Base-by-base conservation (phyloP, 352 stramenopile species). In the Phytophthora pluvialis region DNA sequence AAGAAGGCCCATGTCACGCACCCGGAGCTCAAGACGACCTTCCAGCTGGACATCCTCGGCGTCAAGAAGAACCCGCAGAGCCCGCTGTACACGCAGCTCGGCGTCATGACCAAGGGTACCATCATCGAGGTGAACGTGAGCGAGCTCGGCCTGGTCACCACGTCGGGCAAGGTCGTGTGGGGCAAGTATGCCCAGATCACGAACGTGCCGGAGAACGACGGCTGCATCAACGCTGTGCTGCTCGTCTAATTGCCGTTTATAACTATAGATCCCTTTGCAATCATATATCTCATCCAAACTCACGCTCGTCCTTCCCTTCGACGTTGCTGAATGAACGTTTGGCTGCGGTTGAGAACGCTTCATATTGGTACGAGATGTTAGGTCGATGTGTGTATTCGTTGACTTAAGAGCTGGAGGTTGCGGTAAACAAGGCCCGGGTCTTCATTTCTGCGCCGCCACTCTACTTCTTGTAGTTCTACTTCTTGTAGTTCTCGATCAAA, bases 1-100 rank as follows among this genome's bases (percentile, higher is more conserved):
- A 99, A 99, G 82, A 99, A 99, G 79, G 98, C 98, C 5, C 98
- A 99, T 78, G 97, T 99, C 16, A 99, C 98, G 12, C 98, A 99
- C 89, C 98, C 98, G n/a, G 98, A 99, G 84, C 89, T 99, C 43
- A 98, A 99, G 82, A 98, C 98, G 9, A 99, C 97, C 12, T 99
- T 99, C 83, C 97, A 99, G 82, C 79, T 99, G 50, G 97, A 99
- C 78, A 99, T 99, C 64, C 75, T 99, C 9, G 97, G 97, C 50
- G 98, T 99, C 35, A 99, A 99, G 90, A 99, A 99, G 87, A 99
- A 99, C 83, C 98, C 98, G 32, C 96, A 97, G 59, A 98, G 83
- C 29, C 88, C 89, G 58, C 79, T 99, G 64, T 99, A 99, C 83
- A 99, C 97, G 31, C 85, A 98, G 72, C 86, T 99, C 11, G 98